Conservation (phyloP, 768 basidiomycete species). For the Suillus placidus region DNA sequence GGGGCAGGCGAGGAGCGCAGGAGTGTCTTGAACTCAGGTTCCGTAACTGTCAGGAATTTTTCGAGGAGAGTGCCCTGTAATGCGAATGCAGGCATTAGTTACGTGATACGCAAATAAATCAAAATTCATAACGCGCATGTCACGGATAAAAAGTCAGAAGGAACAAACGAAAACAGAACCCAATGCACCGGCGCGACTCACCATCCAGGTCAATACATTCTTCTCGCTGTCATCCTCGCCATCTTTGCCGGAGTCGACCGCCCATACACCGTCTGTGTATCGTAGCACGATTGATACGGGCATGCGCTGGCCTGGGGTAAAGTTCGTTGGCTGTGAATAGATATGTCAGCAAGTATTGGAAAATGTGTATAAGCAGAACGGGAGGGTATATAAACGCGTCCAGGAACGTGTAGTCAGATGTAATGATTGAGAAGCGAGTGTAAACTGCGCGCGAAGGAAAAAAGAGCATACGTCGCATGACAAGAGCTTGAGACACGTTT, state of each 20-base stretch:
- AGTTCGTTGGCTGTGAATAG: conserved; percentile 51
- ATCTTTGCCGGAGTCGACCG: conserved; percentile 58
- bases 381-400: neutral
- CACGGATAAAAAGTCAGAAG: neutral
- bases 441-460: neutral
- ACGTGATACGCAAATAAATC: neutral
- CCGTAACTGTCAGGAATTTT: conserved; percentile 75
- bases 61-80: conserved; percentile 85
- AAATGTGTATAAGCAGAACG: neutral
- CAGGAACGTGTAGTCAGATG: neutral
- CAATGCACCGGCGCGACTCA: conserved; percentile 31
- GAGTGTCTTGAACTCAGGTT: conserved; percentile 61
- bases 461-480: neutral
- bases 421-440: neutral
- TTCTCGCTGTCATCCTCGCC: conserved; percentile 49
- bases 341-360: conserved; percentile 1
- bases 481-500: neutral
- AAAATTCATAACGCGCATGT: neutral
- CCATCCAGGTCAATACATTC: conserved; percentile 80
- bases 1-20: conserved; percentile 40
- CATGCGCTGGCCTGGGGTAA: conserved; percentile 79
- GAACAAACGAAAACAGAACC: neutral
- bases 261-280: conserved; percentile 66
- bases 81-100: neutral
- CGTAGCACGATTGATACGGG: conserved; percentile 72